Base-by-base conservation (phyloP, 2,329 filamentous ascomycete genomes). In the Colletotrichum lini region DNA sequence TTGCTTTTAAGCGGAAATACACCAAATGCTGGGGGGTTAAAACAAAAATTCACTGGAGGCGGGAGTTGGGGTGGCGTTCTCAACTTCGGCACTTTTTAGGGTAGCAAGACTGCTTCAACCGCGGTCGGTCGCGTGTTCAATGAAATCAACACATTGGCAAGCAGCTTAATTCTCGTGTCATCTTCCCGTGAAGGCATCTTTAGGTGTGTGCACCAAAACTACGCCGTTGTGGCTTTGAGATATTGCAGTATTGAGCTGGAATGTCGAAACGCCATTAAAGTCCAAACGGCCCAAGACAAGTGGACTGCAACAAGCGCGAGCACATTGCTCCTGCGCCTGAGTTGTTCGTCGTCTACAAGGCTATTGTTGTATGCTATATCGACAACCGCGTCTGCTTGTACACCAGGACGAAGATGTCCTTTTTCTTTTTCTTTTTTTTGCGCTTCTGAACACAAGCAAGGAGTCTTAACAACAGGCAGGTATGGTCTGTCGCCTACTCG, bases 51-150 rank as follows among this genome's bases (percentile, higher is more conserved):
- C 61, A 54, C 44, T 59, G 70, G 69, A 50, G 59, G 65, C 73
- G 70, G 76, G 75, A 76, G 74, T 79, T 76, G 66, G 52, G 58
- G 60, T 76, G 77, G 77, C 72, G 76, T 75, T 75, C 72, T 75
- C 74, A 69, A 72, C 69, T 69, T 70, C 70, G 70, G 56, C 67
- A 59, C 52, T 66, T 70, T 65, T 57, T 61, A 64, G 67, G 65
- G 23, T 65, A 61, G 56, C 60, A 44, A 63, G 60, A 66, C 67
- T 72, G 70, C 70, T 72, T 72, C 70, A 72, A 72, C 70, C 54
- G 70, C 70, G 45, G 70, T 66, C 70, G 45, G 70, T 66, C 67
- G 21, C 61, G 40, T 30, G 38, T 60, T 52, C 67, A 71, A 70
- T 72, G 69, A 44, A 44, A 69, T 69, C 65, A 71, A 63, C 47